phyloP scores from a whole-genome alignment of 139 green algal species.

The Edaphochlamys debaryana region DNA sequence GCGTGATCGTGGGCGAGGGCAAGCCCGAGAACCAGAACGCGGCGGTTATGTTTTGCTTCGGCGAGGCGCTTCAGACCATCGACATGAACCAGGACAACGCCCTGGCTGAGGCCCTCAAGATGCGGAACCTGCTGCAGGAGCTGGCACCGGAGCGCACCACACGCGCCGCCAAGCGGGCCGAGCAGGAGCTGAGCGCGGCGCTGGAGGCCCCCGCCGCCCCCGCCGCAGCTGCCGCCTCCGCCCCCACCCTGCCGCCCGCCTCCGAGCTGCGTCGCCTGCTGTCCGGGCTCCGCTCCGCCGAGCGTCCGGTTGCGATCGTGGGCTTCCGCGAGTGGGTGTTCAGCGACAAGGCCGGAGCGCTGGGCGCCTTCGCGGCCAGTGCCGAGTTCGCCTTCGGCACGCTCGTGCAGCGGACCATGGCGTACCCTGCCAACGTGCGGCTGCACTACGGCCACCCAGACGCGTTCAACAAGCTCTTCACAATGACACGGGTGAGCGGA shows the following conservation, averaged over 20 bases:
- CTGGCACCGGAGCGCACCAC: neutral
- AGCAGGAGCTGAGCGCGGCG: too few relatives aligned
- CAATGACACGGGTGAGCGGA: conserved; percentile 63
- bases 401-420: conserved; percentile 75
- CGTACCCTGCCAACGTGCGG: conserved; percentile 54
- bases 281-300: neutral
- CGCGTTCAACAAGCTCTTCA: conserved; percentile 87
- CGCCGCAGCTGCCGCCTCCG: neutral
- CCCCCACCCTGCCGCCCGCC: neutral
- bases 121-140: conserved; percentile 57
- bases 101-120: conserved; percentile 79
- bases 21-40: too few relatives aligned
- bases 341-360: conserved; percentile 48
- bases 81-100: too few relatives aligned
- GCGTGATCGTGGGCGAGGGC: too few relatives aligned
- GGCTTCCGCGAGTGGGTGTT: conserved; percentile 50
- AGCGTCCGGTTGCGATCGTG: conserved; percentile 18
- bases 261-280: neutral
- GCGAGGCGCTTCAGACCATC: conserved; percentile 79
- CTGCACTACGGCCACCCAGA: conserved; percentile 81
- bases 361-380: conserved; percentile 74
- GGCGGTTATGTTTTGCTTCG: conserved; percentile 78
- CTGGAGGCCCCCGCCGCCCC: too few relatives aligned
- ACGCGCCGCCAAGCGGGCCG: neutral
- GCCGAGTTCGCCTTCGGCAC: conserved; percentile 83